Percentiles rank a stretch among this genome's conserved stretches.
phyloP scores from a whole-genome alignment of 2,329 filamentous ascomycete species.

The Pseudogymnoascus sp. region DNA sequence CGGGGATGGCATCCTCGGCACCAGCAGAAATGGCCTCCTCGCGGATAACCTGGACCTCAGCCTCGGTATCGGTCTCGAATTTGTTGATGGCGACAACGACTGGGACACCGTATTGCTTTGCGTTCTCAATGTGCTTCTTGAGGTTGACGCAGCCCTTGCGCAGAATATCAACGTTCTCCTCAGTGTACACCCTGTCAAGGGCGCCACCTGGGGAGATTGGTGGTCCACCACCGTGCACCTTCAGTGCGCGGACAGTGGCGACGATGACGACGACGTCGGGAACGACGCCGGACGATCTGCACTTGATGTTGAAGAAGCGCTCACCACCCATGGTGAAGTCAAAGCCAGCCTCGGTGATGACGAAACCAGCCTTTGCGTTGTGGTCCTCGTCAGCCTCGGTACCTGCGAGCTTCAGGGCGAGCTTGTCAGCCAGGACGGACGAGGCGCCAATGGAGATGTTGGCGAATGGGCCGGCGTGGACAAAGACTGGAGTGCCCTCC shows the following conservation, averaged over 20 bases:
- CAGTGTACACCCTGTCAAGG: conserved; percentile 80
- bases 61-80: conserved; percentile 88
- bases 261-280: conserved; percentile 94
- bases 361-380: conserved; percentile 76
- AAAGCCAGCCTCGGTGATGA: conserved; percentile 94
- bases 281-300: conserved; percentile 83
- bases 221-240: conserved; percentile 95
- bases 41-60: conserved; percentile 80
- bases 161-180: conserved; percentile 89
- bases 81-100: conserved; percentile 97
- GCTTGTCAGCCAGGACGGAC: conserved; percentile 88
- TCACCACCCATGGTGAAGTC: conserved; percentile 99
- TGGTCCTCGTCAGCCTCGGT: conserved; percentile 89
- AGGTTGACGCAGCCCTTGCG: conserved; percentile 89
- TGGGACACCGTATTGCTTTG: conserved; percentile 80
- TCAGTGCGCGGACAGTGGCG: conserved; percentile 88
- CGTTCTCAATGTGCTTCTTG: conserved; percentile 90
- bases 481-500: conserved; percentile 94
- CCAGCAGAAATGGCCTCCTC: conserved; percentile 89
- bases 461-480: conserved; percentile 94
- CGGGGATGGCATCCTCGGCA: conserved; percentile 85
- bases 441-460: conserved; percentile 98
- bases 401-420: conserved; percentile 91
- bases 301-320: conserved; percentile 99
- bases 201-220: conserved; percentile 81